Evolutionary conservation across 2,329 filamentous ascomycete species (phyloP).

Genomic region (Fusarium sarcochroum): DNA sequence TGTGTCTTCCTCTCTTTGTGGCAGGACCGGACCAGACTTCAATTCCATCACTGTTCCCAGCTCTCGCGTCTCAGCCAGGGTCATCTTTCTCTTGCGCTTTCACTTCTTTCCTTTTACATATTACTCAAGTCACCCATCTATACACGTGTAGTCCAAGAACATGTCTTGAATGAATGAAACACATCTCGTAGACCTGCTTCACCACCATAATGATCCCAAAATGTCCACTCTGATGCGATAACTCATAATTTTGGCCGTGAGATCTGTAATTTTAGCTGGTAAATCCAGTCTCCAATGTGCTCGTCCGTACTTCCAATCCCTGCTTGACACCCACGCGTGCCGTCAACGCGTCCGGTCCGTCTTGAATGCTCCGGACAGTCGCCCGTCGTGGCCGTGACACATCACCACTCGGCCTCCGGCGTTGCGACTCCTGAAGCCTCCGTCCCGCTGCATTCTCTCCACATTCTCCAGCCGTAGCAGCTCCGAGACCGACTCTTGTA

Average conservation of each 20-base stretch:
- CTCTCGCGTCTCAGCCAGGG: slow-evolving; percentile 17
- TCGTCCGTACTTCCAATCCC: slow-evolving; percentile 1
- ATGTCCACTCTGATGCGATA: neutral
- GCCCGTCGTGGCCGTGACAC: slow-evolving; percentile 21
- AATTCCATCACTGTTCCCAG: slow-evolving; percentile 8
- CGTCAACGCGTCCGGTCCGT: slow-evolving; percentile 33
- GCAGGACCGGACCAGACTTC: neutral
- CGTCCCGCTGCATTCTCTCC: slow-evolving; percentile 32
- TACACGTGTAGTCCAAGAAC: neutral
- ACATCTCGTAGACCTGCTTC: slow-evolving; percentile 3
- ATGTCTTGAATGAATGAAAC: neutral
- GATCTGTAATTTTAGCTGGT: neutral
- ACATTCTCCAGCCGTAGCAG: slow-evolving; percentile 27
- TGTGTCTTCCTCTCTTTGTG: slow-evolving; percentile 1
- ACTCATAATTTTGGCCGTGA: neutral
- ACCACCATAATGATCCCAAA: neutral
- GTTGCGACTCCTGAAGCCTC: slow-evolving; percentile 11
- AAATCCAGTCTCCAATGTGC: neutral
- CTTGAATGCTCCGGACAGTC: slow-evolving; percentile 14
- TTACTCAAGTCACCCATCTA: slow-evolving; percentile 7
- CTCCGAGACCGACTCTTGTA: slow-evolving; percentile 29
- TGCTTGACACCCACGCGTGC: slow-evolving; percentile 3
- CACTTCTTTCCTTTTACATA: slow-evolving; percentile 41
- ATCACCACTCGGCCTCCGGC: slow-evolving; percentile 19
- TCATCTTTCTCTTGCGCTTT: slow-evolving; percentile 31